phyloP scores from a whole-genome alignment of 2,329 filamentous ascomycete species.

The Gremmenia infestans region DNA sequence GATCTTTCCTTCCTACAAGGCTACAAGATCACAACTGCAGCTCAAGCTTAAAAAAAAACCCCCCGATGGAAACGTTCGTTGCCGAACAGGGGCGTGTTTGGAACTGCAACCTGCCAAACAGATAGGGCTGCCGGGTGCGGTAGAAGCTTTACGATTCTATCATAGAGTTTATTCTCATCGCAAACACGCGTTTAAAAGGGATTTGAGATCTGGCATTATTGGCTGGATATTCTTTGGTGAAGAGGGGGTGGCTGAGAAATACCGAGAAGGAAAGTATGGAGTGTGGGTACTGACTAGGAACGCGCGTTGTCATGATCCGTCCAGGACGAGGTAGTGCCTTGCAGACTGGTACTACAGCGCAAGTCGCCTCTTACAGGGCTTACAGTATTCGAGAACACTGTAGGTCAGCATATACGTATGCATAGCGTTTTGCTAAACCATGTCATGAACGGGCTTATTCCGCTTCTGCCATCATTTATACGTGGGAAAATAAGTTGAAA shows the following conservation, averaged over 20 bases:
- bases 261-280: neutral
- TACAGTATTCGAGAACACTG: too few species aligned
- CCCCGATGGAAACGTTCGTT: constrained; percentile 24
- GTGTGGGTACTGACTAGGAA: neutral
- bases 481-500: too few species aligned
- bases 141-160: constrained; percentile 20
- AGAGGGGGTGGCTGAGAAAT: neutral
- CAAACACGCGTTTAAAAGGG: neutral
- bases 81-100: constrained; percentile 21
- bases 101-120: constrained; percentile 18
- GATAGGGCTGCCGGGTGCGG: constrained; percentile 9
- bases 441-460: too few species aligned
- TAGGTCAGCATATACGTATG: too few species aligned
- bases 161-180: constrained; percentile 3
- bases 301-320: neutral
- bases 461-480: too few species aligned
- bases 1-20: neutral
- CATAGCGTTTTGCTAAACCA: too few species aligned
- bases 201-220: constrained; percentile 1
- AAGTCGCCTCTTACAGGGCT: too few species aligned
- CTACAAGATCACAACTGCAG: too few species aligned
- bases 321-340: neutral
- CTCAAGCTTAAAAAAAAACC: constrained; percentile 11
- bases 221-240: neutral
- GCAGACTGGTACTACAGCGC: neutral